A percentile compares a stretch with the other conserved stretches of the same genome.
phyloP scores from a whole-genome alignment of 495 filamentous ascomycete species.

The Parathielavia hyrcaniae region DNA sequence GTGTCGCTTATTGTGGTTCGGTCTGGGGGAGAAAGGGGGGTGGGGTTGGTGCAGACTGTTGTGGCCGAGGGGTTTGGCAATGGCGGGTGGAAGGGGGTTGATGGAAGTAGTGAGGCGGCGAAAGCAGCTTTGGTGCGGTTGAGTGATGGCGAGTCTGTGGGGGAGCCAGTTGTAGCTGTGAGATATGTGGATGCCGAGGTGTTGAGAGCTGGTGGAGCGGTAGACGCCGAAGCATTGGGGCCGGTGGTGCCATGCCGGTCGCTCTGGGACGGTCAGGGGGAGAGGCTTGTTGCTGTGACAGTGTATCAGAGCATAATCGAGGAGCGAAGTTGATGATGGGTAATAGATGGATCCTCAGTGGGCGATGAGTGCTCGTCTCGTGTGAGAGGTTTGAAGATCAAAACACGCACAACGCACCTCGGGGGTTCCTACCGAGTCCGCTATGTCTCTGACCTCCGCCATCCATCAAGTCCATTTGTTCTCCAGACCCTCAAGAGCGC shows the following conservation, averaged over 20 bases:
- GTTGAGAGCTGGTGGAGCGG: background rate
- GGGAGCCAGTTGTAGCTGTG: slow-evolving; percentile 2
- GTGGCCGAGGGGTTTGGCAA: slow-evolving; percentile 14
- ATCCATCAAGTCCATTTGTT: too few relatives aligned
- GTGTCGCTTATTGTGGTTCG: slow-evolving; percentile 18
- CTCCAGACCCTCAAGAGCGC: too few relatives aligned
- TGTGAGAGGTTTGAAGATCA: slow-evolving; percentile 56
- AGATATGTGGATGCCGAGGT: slow-evolving; percentile 18
- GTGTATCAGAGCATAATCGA: slow-evolving; percentile 26
- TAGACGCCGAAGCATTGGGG: background rate
- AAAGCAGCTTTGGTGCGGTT: slow-evolving; percentile 1
- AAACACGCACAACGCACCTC: background rate
- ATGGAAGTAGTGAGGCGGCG: slow-evolving; percentile 2
- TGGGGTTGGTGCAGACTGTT: slow-evolving; percentile 24
- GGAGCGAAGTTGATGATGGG: background rate
- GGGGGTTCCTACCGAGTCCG: too few relatives aligned
- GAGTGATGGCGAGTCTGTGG: background rate
- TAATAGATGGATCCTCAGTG: too few relatives aligned
- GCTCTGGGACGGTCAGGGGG: slow-evolving; percentile 24
- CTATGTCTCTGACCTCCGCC: too few relatives aligned
- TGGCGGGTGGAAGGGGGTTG: background rate
- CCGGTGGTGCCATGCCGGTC: slow-evolving; percentile 26
- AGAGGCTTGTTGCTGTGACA: slow-evolving; percentile 18
- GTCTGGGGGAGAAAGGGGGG: background rate
- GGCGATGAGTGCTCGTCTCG: slow-evolving; percentile 29